phyloP scores from a whole-genome alignment of 345 rosid genomes.

The Sonneratia caseolaris region DNA sequence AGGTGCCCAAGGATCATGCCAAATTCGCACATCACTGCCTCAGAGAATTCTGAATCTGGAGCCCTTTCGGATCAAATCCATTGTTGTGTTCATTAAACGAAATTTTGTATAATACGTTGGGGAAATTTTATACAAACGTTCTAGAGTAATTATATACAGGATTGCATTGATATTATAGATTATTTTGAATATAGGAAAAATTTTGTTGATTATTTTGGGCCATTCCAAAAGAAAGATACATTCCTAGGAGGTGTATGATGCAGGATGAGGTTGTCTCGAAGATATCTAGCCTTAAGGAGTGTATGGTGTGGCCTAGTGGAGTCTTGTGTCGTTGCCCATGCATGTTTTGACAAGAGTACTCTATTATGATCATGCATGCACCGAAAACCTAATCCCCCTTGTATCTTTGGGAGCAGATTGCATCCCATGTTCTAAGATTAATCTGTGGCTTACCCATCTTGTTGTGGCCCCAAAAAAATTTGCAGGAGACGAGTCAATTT shows the following conservation, averaged over 20 bases:
- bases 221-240: neutral
- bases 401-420: neutral
- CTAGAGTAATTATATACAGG: no score
- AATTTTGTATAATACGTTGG: no score
- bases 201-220: neutral
- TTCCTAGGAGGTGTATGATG: no score
- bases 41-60: neutral
- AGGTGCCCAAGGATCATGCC: neutral
- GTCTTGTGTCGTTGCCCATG: neutral
- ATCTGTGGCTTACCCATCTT: neutral
- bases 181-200: no score
- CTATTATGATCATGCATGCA: neutral
- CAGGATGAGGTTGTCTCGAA: no score
- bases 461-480: neutral
- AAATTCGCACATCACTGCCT: neutral
- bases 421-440: neutral
- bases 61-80: neutral
- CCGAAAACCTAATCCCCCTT: neutral
- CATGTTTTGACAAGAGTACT: neutral
- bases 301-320: neutral
- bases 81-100: neutral
- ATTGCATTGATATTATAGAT: no score
- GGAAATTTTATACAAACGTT: no score
- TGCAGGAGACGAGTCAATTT: neutral
- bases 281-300: no score